phyloP scores from a whole-genome alignment of 2,329 filamentous ascomycete species.

The Thermochaetoides dissita region DNA sequence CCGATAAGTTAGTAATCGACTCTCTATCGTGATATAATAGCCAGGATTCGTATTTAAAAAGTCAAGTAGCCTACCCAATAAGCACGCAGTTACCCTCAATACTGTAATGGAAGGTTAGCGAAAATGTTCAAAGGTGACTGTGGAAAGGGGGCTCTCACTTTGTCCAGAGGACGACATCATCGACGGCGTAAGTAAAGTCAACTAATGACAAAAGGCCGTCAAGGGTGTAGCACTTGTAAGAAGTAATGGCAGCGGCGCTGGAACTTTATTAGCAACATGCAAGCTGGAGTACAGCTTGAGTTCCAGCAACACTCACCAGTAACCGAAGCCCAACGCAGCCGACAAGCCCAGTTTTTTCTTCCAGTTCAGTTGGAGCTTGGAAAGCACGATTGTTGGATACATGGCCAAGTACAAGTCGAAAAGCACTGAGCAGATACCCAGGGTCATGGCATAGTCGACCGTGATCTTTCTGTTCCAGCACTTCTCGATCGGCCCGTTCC shows the following conservation, averaged over 20 bases:
- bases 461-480: slow-evolving; percentile 24
- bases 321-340: slow-evolving; percentile 25
- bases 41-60: too few species aligned
- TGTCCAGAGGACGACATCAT: slow-evolving; percentile 31
- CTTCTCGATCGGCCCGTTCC: slow-evolving; percentile 22
- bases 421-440: slow-evolving; percentile 17
- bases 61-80: slow-evolving; percentile 7
- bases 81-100: slow-evolving; percentile 16
- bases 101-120: slow-evolving; percentile 4
- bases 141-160: slow-evolving; percentile 20
- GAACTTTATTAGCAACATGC: background rate
- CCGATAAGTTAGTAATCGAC: too few species aligned
- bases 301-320: slow-evolving; percentile 17
- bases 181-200: slow-evolving; percentile 23
- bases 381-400: slow-evolving; percentile 26
- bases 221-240: slow-evolving; percentile 21
- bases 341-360: slow-evolving; percentile 28
- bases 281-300: background rate
- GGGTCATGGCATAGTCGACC: slow-evolving; percentile 22
- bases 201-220: slow-evolving; percentile 13
- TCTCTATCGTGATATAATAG: too few species aligned
- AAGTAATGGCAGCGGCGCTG: slow-evolving; percentile 18
- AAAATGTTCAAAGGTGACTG: background rate
- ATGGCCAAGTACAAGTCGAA: slow-evolving; percentile 30
- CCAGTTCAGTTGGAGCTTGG: slow-evolving; percentile 22